Conservation (phyloP, 2,329 filamentous ascomycete species). For the Aureobasidium zeae region DNA sequence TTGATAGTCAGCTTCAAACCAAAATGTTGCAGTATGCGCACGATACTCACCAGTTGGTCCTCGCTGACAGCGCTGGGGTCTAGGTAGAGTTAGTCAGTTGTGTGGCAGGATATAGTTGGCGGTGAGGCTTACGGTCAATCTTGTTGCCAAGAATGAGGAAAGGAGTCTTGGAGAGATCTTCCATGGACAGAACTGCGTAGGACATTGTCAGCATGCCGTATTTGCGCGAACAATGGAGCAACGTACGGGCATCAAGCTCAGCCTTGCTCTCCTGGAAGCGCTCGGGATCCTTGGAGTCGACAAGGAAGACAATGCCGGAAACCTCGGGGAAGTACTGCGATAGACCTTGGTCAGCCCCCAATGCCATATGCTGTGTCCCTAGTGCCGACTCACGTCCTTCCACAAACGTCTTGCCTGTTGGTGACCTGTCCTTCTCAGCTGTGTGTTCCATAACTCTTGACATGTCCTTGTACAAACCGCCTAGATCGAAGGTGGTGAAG, state of each 20-base stretch:
- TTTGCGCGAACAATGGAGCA: not conserved
- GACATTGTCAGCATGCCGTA: not conserved
- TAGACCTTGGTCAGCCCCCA: not conserved
- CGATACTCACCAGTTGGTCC: conserved; percentile 53
- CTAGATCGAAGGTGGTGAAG: conserved; percentile 89
- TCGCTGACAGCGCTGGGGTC: conserved; percentile 88
- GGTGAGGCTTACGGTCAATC: conserved; percentile 58
- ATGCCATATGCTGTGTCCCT: not conserved
- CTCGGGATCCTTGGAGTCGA: conserved; percentile 95
- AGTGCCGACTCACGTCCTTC: conserved; percentile 52
- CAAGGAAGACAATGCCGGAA: conserved; percentile 91
- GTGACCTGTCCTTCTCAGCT: conserved; percentile 39
- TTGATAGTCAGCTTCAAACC: not conserved
- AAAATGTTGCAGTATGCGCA: not conserved
- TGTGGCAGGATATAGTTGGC: not conserved
- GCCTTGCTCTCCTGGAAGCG: conserved; percentile 90
- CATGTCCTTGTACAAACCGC: conserved; percentile 42
- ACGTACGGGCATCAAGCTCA: conserved; percentile 64
- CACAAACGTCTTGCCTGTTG: conserved; percentile 90
- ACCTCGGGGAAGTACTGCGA: conserved; percentile 79
- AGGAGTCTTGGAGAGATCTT: conserved; percentile 89
- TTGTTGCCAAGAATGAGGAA: conserved; percentile 98
- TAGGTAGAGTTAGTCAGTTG: conserved; percentile 8
- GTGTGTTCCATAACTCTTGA: not conserved
- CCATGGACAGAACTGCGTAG: conserved; percentile 73